Evolutionary conservation across 2,329 filamentous ascomycete species (phyloP), one percentile per base, ranked within the genome.

Genomic region (Ceratocystis variospora): DNA sequence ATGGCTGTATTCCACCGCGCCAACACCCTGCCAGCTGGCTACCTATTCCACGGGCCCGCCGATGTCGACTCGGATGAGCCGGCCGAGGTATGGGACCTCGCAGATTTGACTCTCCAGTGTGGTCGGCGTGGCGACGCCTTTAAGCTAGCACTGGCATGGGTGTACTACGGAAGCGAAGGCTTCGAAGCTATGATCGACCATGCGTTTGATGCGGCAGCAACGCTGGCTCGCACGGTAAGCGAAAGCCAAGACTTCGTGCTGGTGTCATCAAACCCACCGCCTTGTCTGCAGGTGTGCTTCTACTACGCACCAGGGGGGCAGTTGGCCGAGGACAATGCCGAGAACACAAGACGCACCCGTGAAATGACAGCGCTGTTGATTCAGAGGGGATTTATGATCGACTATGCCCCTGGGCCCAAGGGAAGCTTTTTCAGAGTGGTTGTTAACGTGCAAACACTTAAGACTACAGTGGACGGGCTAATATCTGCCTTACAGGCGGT

Each of bases 241-340:
- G 61, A 76, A 15, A 79, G 80, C 53, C 73, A 76, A 0, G 78
- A 89, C 70, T 88, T 97, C 71, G 77, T 83, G 19, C 79, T 96
- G 17, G 83, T 96, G 2, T 89, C 85, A 10, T 80, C 83, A 66
- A 87, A 88, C 71, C 89, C 90, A 31, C 87, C 92, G 61, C 89
- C 90, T 0, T 97, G 93, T 76, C 78, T 96, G 73, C 94, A 97
- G 77, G 88, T 97, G 25, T 96, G 93, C 78, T 97, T 97, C 75
- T 96, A 96, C 74, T 91, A 89, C 72, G 84, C 87, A 0, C 83
- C 83, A 0, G 78, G 78, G 1, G 67, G 61, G 7, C 12, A 31
- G 28, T 19, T 64, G 48, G 61, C 61, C 1, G 64, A 61, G 6
- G 61, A 50, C 19, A 69, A 69, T 0, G 83, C 85, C 1, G 71